Conservation (phyloP, 805 yeast genomes). For the Candida jianshihensis region DNA sequence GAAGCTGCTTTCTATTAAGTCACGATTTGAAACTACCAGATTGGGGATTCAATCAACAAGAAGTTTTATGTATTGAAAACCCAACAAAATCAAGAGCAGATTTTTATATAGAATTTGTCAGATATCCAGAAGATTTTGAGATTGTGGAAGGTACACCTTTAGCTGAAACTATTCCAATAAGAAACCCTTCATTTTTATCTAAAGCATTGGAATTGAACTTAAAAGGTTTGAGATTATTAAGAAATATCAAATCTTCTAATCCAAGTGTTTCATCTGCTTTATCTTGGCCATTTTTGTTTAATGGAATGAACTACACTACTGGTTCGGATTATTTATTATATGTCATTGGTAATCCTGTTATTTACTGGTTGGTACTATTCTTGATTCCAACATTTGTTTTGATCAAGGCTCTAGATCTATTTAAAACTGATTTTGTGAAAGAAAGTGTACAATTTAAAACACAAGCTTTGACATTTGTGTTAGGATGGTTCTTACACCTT, state of each 20-base stretch:
- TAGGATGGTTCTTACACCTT: conserved; percentile 55
- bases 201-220: conserved; percentile 18
- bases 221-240: conserved; percentile 12
- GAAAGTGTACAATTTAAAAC: conserved; percentile 10
- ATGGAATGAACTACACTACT: conserved; percentile 56
- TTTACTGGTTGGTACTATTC: conserved; percentile 42
- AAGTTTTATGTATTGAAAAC: conserved; percentile 75
- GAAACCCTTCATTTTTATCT: conserved; percentile 10
- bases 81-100: conserved; percentile 62
- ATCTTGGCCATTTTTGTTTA: conserved; percentile 53
- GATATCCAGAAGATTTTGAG: conserved; percentile 22
- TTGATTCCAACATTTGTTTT: conserved; percentile 23
- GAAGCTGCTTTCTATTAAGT: conserved; percentile 66
- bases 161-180: conserved; percentile 17
- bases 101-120: conserved; percentile 68
- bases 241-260: conserved; percentile 13
- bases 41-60: conserved; percentile 83
- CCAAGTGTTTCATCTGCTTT: conserved; percentile 36
- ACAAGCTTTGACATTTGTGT: conserved; percentile 21
- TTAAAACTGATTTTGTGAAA: conserved; percentile 17
- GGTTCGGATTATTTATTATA: conserved; percentile 41
- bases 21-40: conserved; percentile 70
- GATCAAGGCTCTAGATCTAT: conserved; percentile 17
- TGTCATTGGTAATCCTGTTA: conserved; percentile 55
- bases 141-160: conserved; percentile 15